phyloP scores from a whole-genome alignment of 2,329 filamentous ascomycete genomes.

The Colletotrichum sp. region DNA sequence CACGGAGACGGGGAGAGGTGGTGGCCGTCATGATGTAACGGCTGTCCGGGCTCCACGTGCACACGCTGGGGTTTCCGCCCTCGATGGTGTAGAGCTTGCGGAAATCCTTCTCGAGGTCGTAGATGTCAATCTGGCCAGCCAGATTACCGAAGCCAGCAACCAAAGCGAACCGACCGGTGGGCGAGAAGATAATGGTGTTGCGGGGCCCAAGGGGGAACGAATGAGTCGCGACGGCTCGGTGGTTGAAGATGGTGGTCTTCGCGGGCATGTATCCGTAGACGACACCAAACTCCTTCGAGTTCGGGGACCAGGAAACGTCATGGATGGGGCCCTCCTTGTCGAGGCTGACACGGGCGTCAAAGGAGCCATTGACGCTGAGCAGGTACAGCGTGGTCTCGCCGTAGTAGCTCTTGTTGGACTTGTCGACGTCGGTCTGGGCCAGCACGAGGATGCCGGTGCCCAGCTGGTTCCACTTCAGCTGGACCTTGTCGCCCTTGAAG shows the following conservation, averaged over 20 bases:
- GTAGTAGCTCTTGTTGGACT: constrained; percentile 98
- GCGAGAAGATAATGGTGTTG: constrained; percentile 95
- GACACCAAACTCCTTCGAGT: constrained; percentile 96
- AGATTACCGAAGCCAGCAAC: constrained; percentile 97
- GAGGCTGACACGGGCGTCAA: constrained; percentile 89
- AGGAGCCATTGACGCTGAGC: constrained; percentile 86
- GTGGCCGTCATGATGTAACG: constrained; percentile 97
- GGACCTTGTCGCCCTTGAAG: constrained; percentile 99
- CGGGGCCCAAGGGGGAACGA: constrained; percentile 86
- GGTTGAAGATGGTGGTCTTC: constrained; percentile 98
- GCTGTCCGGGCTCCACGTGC: constrained; percentile 96
- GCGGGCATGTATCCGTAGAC: constrained; percentile 99
- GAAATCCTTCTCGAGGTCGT: constrained; percentile 94
- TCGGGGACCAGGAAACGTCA: constrained; percentile 98
- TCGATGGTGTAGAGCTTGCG: constrained; percentile 92
- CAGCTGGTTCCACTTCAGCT: constrained; percentile 95
- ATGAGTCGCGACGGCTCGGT: constrained; percentile 81
- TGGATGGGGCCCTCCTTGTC: constrained; percentile 99
- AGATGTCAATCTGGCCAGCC: constrained; percentile 96
- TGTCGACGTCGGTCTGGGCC: constrained; percentile 97
- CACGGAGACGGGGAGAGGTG: constrained; percentile 90
- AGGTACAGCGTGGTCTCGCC: constrained; percentile 98
- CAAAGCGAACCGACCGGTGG: constrained; percentile 89
- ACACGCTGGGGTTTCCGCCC: constrained; percentile 93
- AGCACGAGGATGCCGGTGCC: constrained; percentile 93